Base-by-base conservation (phyloP, 1,139 yeast species). In the Trichomonascaceae sp. region DNA sequence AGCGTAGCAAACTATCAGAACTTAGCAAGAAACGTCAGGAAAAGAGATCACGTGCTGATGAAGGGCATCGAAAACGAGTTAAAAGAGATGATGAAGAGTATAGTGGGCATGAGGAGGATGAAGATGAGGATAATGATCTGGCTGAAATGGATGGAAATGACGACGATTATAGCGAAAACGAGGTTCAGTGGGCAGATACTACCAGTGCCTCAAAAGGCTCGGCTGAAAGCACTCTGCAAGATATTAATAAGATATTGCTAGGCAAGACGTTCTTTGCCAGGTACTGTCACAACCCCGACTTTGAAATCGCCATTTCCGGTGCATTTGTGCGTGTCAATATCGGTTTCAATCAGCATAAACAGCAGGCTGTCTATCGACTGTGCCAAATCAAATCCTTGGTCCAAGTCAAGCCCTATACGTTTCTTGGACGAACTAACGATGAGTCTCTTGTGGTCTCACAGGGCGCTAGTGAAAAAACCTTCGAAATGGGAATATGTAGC, bases 21-120 rank as follows among this genome's bases (percentile, higher is more conserved):
- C 80, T 91, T 69, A 86, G 87, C 66, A 88, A 84, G 69, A 95
- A 87, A 68, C 81, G 96, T 69, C 95, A 87, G 62, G 82, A 77
- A 24, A 79, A 78, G 50, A 75, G 73, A 6, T 54, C 61, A 10
- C 57, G 65, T 1, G 65, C 54, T 8, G 41, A 36, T 17, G 57
- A 58, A 52, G 63, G 63, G 15, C 47, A 61, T 54, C 52, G 55
- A 54, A 45, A 57, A 55, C 46, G 55, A n/a, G 27, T 45, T 24
- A 50, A 45, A 43, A 17, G 52, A 10, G 52, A 50, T 15, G 62
- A 54, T 36, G 58, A 55, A n/a, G 58, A 58, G 13, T 68, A 61
- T 15, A 63, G 60, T 32, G 66, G 61, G 27, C 59, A 60, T 39
- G 65, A 61, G 1, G 66, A 61, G 19, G 71, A 64, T 20, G 63